Conservation (phyloP, 257 asterid genomes). For the Scutellaria galericulata region DNA sequence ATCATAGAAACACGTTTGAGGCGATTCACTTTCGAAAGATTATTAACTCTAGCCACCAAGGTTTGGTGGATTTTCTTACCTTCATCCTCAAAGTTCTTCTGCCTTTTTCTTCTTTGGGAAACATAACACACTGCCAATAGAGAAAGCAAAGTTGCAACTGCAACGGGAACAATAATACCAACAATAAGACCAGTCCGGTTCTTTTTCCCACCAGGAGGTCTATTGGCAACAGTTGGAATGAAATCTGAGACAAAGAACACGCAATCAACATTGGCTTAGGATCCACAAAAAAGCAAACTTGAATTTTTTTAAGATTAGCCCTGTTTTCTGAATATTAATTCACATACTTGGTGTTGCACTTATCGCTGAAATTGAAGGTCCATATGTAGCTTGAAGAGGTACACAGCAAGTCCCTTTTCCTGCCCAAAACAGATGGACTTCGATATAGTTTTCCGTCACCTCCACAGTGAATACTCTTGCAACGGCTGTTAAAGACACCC, state of each 20-base stretch:
- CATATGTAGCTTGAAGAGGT: constrained; percentile 64
- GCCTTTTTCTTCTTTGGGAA: constrained; percentile 50
- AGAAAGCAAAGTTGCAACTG: constrained; percentile 46
- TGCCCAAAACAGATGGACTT: constrained; percentile 84
- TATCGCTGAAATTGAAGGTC: constrained; percentile 77
- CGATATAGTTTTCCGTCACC: constrained; percentile 68
- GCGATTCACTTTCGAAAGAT: not conserved
- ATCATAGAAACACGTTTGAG: constrained; percentile 17
- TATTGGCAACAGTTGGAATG: constrained; percentile 54
- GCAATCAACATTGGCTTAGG: constrained; percentile 2
- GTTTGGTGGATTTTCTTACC: constrained; percentile 41
- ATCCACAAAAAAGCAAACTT: not conserved
- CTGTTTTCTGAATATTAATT: not conserved
- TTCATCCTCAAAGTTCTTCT: constrained; percentile 51
- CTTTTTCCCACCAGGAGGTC: constrained; percentile 51
- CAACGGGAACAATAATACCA: constrained; percentile 59
- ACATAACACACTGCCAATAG: constrained; percentile 40
- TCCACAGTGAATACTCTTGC: constrained; percentile 41
- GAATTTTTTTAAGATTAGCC: not conserved
- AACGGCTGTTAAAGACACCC: constrained; percentile 50
- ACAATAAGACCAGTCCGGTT: constrained; percentile 61
- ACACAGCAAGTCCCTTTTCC: constrained; percentile 88
- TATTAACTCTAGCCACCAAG: too few species aligned
- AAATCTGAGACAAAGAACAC: constrained; percentile 57
- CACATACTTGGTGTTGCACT: constrained; percentile 68